Evolutionary conservation across 352 stramenopile genomes (phyloP), one percentile per base, ranked within the genome.

Genomic region (Peronosclerospora sorghi): DNA sequence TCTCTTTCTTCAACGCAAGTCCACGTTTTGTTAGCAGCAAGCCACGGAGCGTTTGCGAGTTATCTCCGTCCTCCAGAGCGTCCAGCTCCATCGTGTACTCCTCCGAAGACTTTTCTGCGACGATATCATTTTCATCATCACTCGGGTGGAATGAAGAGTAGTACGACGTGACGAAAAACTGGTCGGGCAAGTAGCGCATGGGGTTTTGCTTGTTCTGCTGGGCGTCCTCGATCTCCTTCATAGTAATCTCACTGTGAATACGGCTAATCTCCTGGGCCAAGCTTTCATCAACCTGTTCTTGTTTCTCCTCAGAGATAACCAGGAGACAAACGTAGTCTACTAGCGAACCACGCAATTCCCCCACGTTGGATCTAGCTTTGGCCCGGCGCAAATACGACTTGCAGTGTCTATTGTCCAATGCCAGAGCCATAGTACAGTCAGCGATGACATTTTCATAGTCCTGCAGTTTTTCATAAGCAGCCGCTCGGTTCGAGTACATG

Each of bases 161-260:
- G 62, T 88, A 88, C 39, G 76, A 88, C 28, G 73, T 85, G 38
- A 88, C 76, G 56, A 88, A 88, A 54, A 86, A 88, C 51, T 83
- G 62, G 51, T 86, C 73, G 1, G 76, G 76, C 41, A 88, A 49
- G 51, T 73, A 85, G 0, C 71, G 70, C 35, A 69, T 56, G 15
- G 64, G 59, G 56, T 73, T 71, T 41, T 72, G 52, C 43, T 80
- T 73, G 54, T 80, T 79, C 48, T 70, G 46, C 65, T 78, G 56
- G 8, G 68, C 61, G 15, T 69, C 51, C 20, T 77, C 65, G 14
- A 83, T 77, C 56, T 88, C 59, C 52, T 84, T 68, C 7, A 62
- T 49, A 39, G 73, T 84, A 41, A 88, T 74, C 21, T 77, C 63
- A 18, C 63, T 82, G 59, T 88, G 76, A 50, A 86, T 78, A 43